phyloP scores from a whole-genome alignment of 2,329 filamentous ascomycete species.

The Mollisiaceae sp. region DNA sequence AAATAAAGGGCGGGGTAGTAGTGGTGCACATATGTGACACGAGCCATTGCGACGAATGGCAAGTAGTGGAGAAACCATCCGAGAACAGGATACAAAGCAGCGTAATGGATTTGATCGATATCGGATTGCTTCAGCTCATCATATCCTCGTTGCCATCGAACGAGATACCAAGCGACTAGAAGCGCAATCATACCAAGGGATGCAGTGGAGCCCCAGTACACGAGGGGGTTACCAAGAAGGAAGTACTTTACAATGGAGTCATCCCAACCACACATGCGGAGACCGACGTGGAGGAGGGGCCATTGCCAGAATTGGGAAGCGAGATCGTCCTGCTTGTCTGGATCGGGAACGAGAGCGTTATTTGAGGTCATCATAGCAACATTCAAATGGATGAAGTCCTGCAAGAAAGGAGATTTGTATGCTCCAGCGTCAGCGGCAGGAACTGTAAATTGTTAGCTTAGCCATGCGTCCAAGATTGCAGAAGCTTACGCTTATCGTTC shows the following conservation, averaged over 20 bases:
- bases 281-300: slow-evolving; percentile 92
- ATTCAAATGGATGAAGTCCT: slow-evolving; percentile 97
- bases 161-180: slow-evolving; percentile 80
- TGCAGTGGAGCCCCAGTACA: slow-evolving; percentile 93
- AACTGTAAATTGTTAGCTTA: slow-evolving; percentile 59
- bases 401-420: slow-evolving; percentile 96
- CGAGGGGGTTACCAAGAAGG: slow-evolving; percentile 91
- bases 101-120: slow-evolving; percentile 93
- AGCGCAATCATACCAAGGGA: slow-evolving; percentile 75
- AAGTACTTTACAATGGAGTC: slow-evolving; percentile 97
- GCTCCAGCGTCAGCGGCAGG: slow-evolving; percentile 86
- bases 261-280: slow-evolving; percentile 99
- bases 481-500: slow-evolving; percentile 84
- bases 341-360: slow-evolving; percentile 95
- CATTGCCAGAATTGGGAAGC: slow-evolving; percentile 98
- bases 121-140: slow-evolving; percentile 78
- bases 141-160: slow-evolving; percentile 97
- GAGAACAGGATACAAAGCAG: slow-evolving; percentile 86
- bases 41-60: slow-evolving; percentile 95
- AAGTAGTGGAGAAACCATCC: slow-evolving; percentile 98
- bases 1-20: slow-evolving; percentile 99
- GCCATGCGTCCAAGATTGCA: not conserved
- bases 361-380: slow-evolving; percentile 99
- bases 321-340: slow-evolving; percentile 98
- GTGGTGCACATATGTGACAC: slow-evolving; percentile 98